Conservation (phyloP, 169 alveolate genomes). For the Plasmodium relictum region DNA sequence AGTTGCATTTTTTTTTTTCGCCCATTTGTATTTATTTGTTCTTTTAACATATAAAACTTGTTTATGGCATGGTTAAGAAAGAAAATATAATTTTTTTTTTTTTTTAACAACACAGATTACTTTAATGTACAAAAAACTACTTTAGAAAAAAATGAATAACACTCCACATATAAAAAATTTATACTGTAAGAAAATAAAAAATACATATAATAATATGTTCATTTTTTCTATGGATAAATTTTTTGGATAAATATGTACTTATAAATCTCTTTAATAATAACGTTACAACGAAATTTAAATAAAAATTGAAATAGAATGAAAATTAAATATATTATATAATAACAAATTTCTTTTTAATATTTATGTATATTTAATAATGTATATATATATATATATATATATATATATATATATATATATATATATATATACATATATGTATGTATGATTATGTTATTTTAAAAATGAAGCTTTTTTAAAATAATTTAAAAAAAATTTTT, state of each 20-base stretch:
- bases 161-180: slow-evolving; percentile 50
- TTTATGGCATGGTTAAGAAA: slow-evolving; percentile 17
- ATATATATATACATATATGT: background rate
- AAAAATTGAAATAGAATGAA: no score
- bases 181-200: slow-evolving; percentile 43
- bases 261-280: no score
- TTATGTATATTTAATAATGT: background rate
- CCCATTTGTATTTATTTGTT: background rate
- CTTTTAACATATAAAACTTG: background rate
- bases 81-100: background rate
- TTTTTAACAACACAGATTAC: background rate
- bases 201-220: background rate
- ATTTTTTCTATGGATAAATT: background rate
- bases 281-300: no score
- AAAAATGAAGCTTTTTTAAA: background rate
- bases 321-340: no score
- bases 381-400: no score
- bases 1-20: background rate
- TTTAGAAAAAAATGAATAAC: slow-evolving; percentile 22
- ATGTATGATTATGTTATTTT: background rate
- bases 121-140: slow-evolving; percentile 5
- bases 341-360: background rate
- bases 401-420: background rate
- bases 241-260: background rate
- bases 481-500: background rate